A percentile compares a stretch with the other conserved stretches of the same genome.
Conservation (phyloP, 257 asterid species). For the Scutellaria galericulata region DNA sequence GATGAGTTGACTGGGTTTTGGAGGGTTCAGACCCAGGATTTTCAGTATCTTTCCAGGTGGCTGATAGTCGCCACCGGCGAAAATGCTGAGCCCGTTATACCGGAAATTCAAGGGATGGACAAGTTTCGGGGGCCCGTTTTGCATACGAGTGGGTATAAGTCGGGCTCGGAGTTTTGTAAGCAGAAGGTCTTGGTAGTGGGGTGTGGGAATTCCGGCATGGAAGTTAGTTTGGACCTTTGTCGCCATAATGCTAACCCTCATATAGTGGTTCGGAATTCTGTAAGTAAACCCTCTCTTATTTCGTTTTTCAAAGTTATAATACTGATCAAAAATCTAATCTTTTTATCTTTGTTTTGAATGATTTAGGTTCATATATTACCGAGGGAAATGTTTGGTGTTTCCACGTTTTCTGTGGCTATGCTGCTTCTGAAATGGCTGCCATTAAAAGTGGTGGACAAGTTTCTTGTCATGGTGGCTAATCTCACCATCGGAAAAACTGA, state of each 20-base stretch:
- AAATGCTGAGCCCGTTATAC: slow-evolving; percentile 78
- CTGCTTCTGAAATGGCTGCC: slow-evolving; percentile 78
- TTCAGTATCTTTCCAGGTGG: slow-evolving; percentile 54
- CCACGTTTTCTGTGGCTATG: slow-evolving; percentile 78
- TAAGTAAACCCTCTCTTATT: slow-evolving; percentile 38
- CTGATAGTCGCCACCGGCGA: slow-evolving; percentile 84
- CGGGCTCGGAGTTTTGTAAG: slow-evolving; percentile 59
- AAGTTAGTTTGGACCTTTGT: slow-evolving; percentile 84
- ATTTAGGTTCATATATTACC: slow-evolving; percentile 82
- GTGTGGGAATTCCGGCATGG: slow-evolving; percentile 98
- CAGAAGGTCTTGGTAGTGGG: slow-evolving; percentile 74
- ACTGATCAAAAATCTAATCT: no score
- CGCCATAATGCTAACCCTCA: slow-evolving; percentile 62
- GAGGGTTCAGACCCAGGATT: slow-evolving; percentile 54
- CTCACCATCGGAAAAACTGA: slow-evolving; percentile 66
- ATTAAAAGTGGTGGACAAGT: slow-evolving; percentile 66
- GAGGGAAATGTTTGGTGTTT: slow-evolving; percentile 81
- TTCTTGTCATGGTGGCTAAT: slow-evolving; percentile 61
- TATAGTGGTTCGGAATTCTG: slow-evolving; percentile 85
- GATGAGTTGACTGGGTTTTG: slow-evolving; percentile 52
- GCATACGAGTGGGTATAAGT: slow-evolving; percentile 66
- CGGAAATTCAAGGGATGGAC: slow-evolving; percentile 67
- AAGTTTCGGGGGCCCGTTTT: slow-evolving; percentile 57
- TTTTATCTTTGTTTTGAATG: neutral
- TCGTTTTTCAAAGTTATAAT: no score